Conservation (phyloP, 202 grass and related monocot species). For the Panicum virgatum region DNA sequence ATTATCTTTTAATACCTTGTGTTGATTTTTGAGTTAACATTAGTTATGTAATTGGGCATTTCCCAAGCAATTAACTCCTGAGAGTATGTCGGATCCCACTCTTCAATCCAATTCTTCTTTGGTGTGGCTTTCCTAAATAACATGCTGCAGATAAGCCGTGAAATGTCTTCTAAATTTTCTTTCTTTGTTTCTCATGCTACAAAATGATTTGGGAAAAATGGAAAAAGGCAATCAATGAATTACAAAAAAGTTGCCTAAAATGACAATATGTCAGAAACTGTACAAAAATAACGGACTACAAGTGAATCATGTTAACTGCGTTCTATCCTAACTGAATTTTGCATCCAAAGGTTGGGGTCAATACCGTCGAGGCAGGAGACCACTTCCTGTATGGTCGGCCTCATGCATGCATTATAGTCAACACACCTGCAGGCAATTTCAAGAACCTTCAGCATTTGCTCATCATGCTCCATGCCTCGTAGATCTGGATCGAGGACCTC, state of each 20-base stretch:
- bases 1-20: neutral
- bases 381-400: slow-evolving; percentile 58
- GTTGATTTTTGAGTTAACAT: neutral
- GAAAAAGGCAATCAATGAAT: neutral
- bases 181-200: neutral
- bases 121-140: neutral
- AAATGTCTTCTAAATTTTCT: neutral
- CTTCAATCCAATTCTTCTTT: neutral
- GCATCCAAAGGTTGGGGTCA: slow-evolving; percentile 14
- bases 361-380: slow-evolving; percentile 42
- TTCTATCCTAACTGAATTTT: slow-evolving; percentile 35
- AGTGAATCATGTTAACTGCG: neutral
- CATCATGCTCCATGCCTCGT: slow-evolving; percentile 38
- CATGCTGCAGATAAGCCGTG: neutral
- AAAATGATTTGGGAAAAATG: neutral
- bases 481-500: slow-evolving; percentile 59
- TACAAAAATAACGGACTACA: neutral
- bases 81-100: neutral
- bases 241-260: neutral
- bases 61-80: neutral
- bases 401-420: slow-evolving; percentile 36
- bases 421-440: slow-evolving; percentile 70
- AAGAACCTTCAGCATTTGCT: slow-evolving; percentile 66
- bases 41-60: neutral
- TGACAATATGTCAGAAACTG: neutral